Base-by-base conservation (phyloP, 2,329 filamentous ascomycete genomes). In the Chaetomium sp. region DNA sequence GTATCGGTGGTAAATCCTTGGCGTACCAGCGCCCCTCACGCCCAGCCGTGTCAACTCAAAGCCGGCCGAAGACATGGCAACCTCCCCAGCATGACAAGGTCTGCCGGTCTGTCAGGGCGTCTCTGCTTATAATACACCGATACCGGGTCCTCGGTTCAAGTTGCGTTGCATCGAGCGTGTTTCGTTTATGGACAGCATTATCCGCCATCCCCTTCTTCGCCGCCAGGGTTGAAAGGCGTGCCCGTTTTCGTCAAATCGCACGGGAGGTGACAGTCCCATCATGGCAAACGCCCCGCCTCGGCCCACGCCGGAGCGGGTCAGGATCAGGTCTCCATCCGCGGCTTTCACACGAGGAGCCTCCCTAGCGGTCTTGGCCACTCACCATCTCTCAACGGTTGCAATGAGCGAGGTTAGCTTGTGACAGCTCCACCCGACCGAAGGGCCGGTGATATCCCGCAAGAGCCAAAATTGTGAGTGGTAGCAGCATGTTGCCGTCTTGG, bases 391-490 rank as follows among this genome's bases (percentile, higher is more conserved):
- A 33, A n/a, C 38, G 38, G 35, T 45, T 49, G 35, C 59, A 55
- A 29, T 42, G 29, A 6, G 23, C 2, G 21, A 19, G 49, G 6
- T 61, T 13, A n/a, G 16, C 33, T 25, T 23, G 21, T 27, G 16
- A 10, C 13, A 12, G 60, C 23, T 33, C 54, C 51, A 29, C 42
- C 21, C 23, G 16, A 38, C 23, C 31, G 49, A n/a, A 45, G 23
- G 55, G 47, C 47, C 54, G 45, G 54, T n/a, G 19, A 12, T 51
- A 25, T 21, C 29, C 33, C 33, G 21, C 35, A 49, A 38, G 21
- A 57, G n/a, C 19, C 33, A 54, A 65, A 42, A 65, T 65, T 65
- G 54, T 57, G 57, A 57, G 45, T 25, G 23, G 38, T 64, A 23
- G 13, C 31, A 42, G 12, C 25, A 33, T 33, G 31, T 12, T n/a